Evolutionary conservation across 1,139 yeast genomes (phyloP), one percentile per base, ranked within the genome.

Genomic region (Yamadazyma triangularis): DNA sequence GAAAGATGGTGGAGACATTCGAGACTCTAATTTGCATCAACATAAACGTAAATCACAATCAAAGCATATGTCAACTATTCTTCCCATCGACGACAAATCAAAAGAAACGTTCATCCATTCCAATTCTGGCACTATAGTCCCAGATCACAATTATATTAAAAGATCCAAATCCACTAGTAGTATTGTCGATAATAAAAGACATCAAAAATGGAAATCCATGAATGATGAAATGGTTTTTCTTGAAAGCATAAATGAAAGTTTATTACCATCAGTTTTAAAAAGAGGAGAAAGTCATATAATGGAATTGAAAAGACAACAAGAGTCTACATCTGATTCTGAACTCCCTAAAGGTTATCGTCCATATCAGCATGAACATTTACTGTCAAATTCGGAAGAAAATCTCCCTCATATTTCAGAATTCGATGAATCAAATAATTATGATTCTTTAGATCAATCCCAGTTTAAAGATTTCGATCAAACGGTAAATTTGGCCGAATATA

Each of bases 241-340:
- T n/a, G 45, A 53, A 11, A 53, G 53, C 18, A 55, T 64, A 10
- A 55, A 55, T 37, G 62, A 62, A 36, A 46, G 48, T 8, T 47
- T 64, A 24, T 43, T 64, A 20, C 71, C 70, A 7, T 48, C 69
- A 2, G 67, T 64, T 1, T 44, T 64, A 21, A 58, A 52, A 37
- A 50, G 45, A 16, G 59, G 66, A 1, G 62, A 57, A 35, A 58
- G 64, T 29, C 61, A 58, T 0, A 60, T 60, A 6, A 40, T 58
- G 45, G 51, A 49, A 23, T 36, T 50, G 6, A 56, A 52, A 36
- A 36, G 64, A 23, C 43, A 48, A 32, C 64, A 39, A 16, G 30
- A 14, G 3, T n/a, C n/a, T n/a, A n/a, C n/a, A n/a, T 5, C 5
- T 11, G 15, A 23, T 13, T 8, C 9, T 11, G 15, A 9, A 12